A percentile compares a stretch with the other conserved stretches of the same genome.
phyloP scores from a whole-genome alignment of 139 green algal species.

The Zygnema circumcarinatum region DNA sequence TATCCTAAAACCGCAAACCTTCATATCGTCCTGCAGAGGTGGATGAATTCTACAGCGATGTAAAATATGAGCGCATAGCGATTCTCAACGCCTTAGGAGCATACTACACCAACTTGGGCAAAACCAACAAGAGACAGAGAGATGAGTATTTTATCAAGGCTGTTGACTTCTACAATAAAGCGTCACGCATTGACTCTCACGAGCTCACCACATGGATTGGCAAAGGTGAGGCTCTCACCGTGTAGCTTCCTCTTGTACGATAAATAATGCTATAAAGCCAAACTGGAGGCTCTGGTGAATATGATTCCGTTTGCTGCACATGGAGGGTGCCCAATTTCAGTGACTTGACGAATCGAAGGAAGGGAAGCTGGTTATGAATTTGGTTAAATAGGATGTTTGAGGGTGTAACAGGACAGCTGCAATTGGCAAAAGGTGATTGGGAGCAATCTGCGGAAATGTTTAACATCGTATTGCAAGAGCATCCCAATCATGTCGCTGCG shows the following conservation, averaged over 20 bases:
- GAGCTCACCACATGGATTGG: constrained; percentile 37
- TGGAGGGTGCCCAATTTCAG: no score
- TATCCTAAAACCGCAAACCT: no score
- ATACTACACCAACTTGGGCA: constrained; percentile 64
- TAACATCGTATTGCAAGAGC: constrained; percentile 21
- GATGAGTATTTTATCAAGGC: constrained; percentile 32
- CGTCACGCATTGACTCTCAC: constrained; percentile 11
- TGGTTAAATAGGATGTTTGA: no score
- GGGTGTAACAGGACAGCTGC: constrained; percentile 38
- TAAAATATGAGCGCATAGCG: constrained; percentile 74
- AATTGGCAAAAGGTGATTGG: constrained; percentile 47
- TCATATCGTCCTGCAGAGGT: no score
- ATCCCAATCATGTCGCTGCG: constrained; percentile 37
- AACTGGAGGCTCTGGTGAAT: no score
- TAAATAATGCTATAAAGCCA: no score
- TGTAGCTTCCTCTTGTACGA: no score
- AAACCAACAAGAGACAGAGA: constrained; percentile 42
- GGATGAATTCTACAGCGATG: constrained; percentile 50
- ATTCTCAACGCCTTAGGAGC: constrained; percentile 76
- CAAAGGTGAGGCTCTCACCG: constrained; percentile 24
- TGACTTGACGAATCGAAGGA: no score
- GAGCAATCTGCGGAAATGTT: constrained; percentile 47
- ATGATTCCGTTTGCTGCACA: no score
- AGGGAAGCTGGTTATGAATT: no score
- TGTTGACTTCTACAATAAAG: constrained; percentile 35